Conservation (phyloP, 1,284 basidiomycete species). For the Polyporus tsugae region DNA sequence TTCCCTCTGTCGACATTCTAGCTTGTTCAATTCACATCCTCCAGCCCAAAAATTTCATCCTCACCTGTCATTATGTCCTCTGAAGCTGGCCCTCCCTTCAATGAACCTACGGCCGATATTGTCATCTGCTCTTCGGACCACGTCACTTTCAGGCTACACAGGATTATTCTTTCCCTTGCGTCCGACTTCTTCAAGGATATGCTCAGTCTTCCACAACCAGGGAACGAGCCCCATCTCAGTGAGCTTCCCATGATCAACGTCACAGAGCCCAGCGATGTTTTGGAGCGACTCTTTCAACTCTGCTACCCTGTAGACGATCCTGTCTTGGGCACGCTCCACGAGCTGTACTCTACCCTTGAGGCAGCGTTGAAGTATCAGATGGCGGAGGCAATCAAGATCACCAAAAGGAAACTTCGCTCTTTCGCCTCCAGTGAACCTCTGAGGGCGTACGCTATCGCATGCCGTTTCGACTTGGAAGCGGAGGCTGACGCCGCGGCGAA, state of each 20-base stretch:
- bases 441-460: slow-evolving; percentile 47
- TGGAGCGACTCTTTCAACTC: slow-evolving; percentile 38
- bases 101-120: slow-evolving; percentile 24
- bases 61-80: slow-evolving; percentile 1
- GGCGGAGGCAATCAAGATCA: slow-evolving; percentile 32
- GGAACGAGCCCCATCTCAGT: not conserved
- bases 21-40: no score
- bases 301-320: slow-evolving; percentile 37
- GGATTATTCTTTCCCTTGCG: slow-evolving; percentile 49
- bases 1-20: no score
- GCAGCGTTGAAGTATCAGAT: slow-evolving; percentile 50
- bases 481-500: slow-evolving; percentile 22
- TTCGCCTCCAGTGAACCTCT: slow-evolving; percentile 43
- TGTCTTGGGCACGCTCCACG: slow-evolving; percentile 21
- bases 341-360: slow-evolving; percentile 38
- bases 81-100: slow-evolving; percentile 17
- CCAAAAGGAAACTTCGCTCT: slow-evolving; percentile 29
- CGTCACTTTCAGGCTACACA: slow-evolving; percentile 45
- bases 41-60: no score
- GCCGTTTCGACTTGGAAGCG: slow-evolving; percentile 37
- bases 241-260: slow-evolving; percentile 32
- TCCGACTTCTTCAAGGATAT: slow-evolving; percentile 51
- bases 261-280: slow-evolving; percentile 28
- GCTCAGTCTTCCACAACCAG: slow-evolving; percentile 44
- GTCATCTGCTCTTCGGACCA: slow-evolving; percentile 48